Percentiles rank a stretch among this genome's conserved stretches.
These are phyloP conservation scores for Colletotrichum graminicola DNA, from an alignment of 2,329 filamentous ascomycete species.

Conservation along the genomic window DNA sequence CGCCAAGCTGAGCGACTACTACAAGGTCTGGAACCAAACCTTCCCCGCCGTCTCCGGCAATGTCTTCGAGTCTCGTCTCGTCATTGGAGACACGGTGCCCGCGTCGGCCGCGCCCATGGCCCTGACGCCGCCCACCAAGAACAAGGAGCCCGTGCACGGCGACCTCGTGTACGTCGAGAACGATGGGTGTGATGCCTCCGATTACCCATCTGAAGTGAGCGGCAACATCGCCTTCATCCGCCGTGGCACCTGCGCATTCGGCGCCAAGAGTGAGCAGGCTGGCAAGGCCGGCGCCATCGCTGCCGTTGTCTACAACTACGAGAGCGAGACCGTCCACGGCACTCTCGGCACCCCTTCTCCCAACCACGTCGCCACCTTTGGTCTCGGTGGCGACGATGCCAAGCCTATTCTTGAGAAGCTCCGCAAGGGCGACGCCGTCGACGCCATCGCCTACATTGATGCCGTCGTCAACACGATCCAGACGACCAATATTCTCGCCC, in stretches of 20 bases:
- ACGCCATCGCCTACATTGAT: conserved; percentile 71
- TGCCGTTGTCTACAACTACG: conserved; percentile 81
- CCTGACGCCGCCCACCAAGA: conserved; percentile 74
- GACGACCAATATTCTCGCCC: conserved; percentile 73
- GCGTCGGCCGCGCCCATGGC: conserved; percentile 68
- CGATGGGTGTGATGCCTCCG: conserved; percentile 71
- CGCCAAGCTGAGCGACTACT: conserved; percentile 69
- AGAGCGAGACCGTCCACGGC: conserved; percentile 71
- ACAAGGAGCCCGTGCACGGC: conserved; percentile 70
- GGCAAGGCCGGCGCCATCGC: conserved; percentile 77
- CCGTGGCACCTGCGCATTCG: conserved; percentile 79
- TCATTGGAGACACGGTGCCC: conserved; percentile 65
- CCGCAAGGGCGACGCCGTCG: conserved; percentile 61
- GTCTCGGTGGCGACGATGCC: conserved; percentile 72
- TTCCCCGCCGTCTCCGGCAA: conserved; percentile 73
- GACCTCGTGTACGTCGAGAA: conserved; percentile 71
- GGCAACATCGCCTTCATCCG: conserved; percentile 78
- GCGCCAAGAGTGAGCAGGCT: conserved; percentile 76
- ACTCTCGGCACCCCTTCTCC: conserved; percentile 74
- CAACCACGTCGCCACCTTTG: conserved; percentile 76
- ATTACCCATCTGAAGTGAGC: conserved; percentile 70
- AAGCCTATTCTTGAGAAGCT: conserved; percentile 67
- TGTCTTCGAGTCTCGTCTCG: conserved; percentile 69
- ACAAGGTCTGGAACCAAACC: conserved; percentile 71
- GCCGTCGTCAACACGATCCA: conserved; percentile 65